phyloP scores from a whole-genome alignment of 2,329 filamentous ascomycete genomes.

The Ophiostoma montium region DNA sequence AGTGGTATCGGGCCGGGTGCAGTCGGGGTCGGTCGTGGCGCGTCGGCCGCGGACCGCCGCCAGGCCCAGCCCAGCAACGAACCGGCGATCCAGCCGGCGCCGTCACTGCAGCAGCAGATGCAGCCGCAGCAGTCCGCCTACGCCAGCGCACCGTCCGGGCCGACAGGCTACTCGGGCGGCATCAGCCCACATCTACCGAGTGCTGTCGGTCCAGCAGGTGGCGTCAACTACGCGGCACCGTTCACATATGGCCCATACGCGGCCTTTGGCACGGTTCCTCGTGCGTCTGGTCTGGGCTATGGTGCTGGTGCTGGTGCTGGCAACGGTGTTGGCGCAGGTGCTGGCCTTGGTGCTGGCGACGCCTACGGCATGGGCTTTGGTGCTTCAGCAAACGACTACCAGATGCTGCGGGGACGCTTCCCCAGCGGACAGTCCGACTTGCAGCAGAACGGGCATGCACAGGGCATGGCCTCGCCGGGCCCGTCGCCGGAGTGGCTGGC shows the following conservation, averaged over 20 bases:
- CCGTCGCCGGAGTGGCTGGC: constrained; percentile 45
- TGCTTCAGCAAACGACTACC: constrained; percentile 26
- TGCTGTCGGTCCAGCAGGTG: background rate
- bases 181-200: background rate
- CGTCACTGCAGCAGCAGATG: background rate
- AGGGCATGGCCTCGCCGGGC: constrained; percentile 8
- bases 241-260: constrained; percentile 26
- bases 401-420: constrained; percentile 33
- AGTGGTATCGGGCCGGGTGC: constrained; percentile 53
- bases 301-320: constrained; percentile 23
- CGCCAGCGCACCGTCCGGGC: background rate
- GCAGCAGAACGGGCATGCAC: constrained; percentile 26
- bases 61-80: constrained; percentile 10
- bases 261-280: constrained; percentile 27
- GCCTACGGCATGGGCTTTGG: constrained; percentile 27
- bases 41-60: constrained; percentile 33
- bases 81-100: constrained; percentile 1
- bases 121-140: background rate
- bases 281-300: constrained; percentile 25
- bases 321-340: constrained; percentile 17
- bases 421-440: constrained; percentile 24
- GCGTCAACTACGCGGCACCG: constrained; percentile 18
- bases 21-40: constrained; percentile 40
- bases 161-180: background rate
- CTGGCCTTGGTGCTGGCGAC: constrained; percentile 27